These are phyloP conservation scores for Haplosporangium gracile DNA, from an alignment of 192 early-diverging fungal species.

Conservation along the genomic window DNA sequence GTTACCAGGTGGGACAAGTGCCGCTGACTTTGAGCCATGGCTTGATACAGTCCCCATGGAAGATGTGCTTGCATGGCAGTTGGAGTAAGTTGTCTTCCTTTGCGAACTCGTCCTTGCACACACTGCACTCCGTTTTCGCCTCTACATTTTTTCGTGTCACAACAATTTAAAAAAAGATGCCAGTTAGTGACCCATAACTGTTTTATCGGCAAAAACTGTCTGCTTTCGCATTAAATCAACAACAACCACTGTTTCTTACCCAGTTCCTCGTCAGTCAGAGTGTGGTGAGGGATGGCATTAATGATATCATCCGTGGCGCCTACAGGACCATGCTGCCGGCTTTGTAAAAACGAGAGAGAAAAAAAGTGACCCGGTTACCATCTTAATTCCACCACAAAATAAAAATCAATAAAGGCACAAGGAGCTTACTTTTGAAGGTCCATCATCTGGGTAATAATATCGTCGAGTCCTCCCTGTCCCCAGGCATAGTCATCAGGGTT, in stretches of 20 bases:
- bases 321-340: constrained; percentile 36
- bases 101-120: constrained; percentile 93
- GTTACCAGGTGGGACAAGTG: constrained; percentile 91
- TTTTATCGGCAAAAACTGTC: neutral
- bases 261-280: constrained; percentile 24
- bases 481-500: constrained; percentile 89
- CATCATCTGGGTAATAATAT: constrained; percentile 90
- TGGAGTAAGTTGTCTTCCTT: constrained; percentile 72
- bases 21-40: constrained; percentile 96
- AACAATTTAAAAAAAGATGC: neutral
- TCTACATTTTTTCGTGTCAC: constrained; percentile 33
- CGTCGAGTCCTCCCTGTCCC: constrained; percentile 85
- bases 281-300: constrained; percentile 29
- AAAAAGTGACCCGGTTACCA: neutral
- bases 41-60: constrained; percentile 90
- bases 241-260: constrained; percentile 19
- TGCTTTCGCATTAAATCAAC: neutral
- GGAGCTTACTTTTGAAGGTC: constrained; percentile 71
- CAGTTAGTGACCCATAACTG: neutral
- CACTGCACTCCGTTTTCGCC: constrained; percentile 81
- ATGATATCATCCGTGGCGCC: constrained; percentile 27
- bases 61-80: constrained; percentile 90
- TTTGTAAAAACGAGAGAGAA: neutral
- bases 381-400: constrained; percentile 24
- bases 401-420: neutral